Base-by-base conservation (phyloP, 1,284 basidiomycete species). In the Ustilago loliicola region DNA sequence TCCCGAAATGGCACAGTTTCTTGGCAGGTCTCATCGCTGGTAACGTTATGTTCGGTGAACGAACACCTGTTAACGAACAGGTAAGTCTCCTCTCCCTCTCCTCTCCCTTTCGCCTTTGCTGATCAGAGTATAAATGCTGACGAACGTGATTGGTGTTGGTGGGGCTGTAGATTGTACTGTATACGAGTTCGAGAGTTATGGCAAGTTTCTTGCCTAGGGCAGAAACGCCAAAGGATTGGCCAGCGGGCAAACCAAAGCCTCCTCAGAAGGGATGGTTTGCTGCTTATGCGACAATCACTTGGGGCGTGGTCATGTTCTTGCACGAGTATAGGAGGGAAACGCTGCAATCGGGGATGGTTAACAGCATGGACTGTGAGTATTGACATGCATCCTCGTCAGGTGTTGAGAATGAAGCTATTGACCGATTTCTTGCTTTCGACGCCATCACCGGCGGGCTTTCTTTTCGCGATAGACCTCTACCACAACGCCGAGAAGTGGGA, bases 241-340 rank as follows among this genome's bases (percentile, higher is more conserved):
- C 83, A 9, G 58, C 75, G 34, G 77, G 78, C 32, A 81, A 79
- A 62, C 83, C 87, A 11, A 80, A 79, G 36, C 83, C 87, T 11
- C 85, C 87, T 89, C 91, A 87, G 86, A 88, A 92, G 47, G 89
- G 90, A 29, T 91, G 94, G 83, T 98, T 98, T 88, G 91, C 93
- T 2, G 85, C 93, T 36, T 95, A 98, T 81, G 94, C 96, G 2
- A 94, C 96, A 0, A 79, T 98, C 34, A 91, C 92, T 40, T 99
- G 96, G 96, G 96, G 94, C 42, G 89, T 92, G n/a, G 95, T 97
- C 54, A 98, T 99, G 96, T 99, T 93, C 91, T 89, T 97, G 72
- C 98, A 96, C 90, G 89, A 92, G 81, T 90, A 96, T 86, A 89
- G 91, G 34, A 91, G 94, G 52, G 92, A 98, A 87, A 92, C 91